Evolutionary conservation across 2,329 filamentous ascomycete genomes (phyloP).

Genomic region (Cercospora sp.): DNA sequence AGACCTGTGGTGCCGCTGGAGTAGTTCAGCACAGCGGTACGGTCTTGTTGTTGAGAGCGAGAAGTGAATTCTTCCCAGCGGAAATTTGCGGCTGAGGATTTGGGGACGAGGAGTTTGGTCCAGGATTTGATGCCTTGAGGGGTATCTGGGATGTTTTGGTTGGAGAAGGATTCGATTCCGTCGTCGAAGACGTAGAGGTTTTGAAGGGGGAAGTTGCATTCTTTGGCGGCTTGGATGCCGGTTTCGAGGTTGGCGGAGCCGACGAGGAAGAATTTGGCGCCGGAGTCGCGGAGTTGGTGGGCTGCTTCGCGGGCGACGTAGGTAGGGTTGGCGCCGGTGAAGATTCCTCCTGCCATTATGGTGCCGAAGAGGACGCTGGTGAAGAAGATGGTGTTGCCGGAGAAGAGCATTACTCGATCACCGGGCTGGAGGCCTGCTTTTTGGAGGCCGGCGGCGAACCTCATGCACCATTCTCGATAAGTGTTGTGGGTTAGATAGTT

Average conservation of each 20-base stretch:
- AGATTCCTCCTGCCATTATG: conserved; percentile 60
- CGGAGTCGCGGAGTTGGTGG: conserved; percentile 36
- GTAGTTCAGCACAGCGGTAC: conserved; percentile 76
- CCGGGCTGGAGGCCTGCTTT: conserved; percentile 64
- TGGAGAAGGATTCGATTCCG: conserved; percentile 53
- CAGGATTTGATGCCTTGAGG: conserved; percentile 36
- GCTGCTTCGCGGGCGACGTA: conserved; percentile 39
- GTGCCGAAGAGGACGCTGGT: conserved; percentile 70
- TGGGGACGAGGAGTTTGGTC: conserved; percentile 42
- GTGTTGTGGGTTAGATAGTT: conserved; percentile 64
- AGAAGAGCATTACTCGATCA: conserved; percentile 72
- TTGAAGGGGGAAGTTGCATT: conserved; percentile 46
- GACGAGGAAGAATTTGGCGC: conserved; percentile 35
- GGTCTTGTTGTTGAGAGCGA: conserved; percentile 37
- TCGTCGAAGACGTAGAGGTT: conserved; percentile 54
- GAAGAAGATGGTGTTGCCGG: conserved; percentile 72
- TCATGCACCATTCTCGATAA: conserved; percentile 70
- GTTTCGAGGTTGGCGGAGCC: conserved; percentile 50
- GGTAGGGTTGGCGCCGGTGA: conserved; percentile 39
- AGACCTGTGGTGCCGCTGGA: conserved; percentile 76
- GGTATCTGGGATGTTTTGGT: conserved; percentile 66
- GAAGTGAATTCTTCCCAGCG: conserved; percentile 21
- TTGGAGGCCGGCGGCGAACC: conserved; percentile 64
- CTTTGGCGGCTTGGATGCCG: conserved; percentile 52
- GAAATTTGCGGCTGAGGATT: conserved; percentile 49